These are phyloP conservation scores for Haplosporangium sp. DNA, from an alignment of 371 early-diverging fungal genomes.

Conservation along the genomic window DNA sequence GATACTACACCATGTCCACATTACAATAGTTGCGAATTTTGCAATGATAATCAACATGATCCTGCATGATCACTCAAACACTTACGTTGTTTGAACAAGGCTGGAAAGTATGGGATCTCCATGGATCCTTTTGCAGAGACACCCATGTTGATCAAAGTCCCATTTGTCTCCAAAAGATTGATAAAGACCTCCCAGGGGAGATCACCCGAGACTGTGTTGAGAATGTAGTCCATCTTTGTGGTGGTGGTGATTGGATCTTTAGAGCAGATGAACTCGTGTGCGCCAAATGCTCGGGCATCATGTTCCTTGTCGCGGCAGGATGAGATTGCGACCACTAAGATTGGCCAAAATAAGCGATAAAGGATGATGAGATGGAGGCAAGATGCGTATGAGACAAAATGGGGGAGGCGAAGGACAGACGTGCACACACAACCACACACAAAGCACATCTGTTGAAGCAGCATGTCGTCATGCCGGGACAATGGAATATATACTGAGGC, in stretches of 20 bases:
- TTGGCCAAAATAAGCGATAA: not conserved
- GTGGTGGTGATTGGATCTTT: constrained; percentile 53
- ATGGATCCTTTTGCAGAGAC: constrained; percentile 57
- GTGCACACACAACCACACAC: too few species aligned
- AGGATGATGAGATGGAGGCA: too few species aligned
- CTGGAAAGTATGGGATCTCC: constrained; percentile 30
- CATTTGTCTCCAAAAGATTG: constrained; percentile 55
- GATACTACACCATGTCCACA: too few species aligned
- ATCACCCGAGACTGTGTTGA: constrained; percentile 61
- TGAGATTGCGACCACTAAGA: constrained; percentile 46
- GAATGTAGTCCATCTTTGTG: constrained; percentile 61
- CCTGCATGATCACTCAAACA: not conserved
- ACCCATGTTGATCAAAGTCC: constrained; percentile 65
- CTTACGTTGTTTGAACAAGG: constrained; percentile 54
- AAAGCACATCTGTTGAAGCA: too few species aligned
- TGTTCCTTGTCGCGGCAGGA: constrained; percentile 62
- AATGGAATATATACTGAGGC: too few species aligned
- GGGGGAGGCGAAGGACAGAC: too few species aligned
- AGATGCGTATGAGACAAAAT: too few species aligned
- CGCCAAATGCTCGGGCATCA: constrained; percentile 77
- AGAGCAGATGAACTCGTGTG: constrained; percentile 62
- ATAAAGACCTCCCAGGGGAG: constrained; percentile 60
- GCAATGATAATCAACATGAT: not conserved
- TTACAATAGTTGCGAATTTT: too few species aligned
- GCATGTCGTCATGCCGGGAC: too few species aligned